Conservation (phyloP, 768 basidiomycete genomes). For the Coprinellus aureogranulatus region DNA sequence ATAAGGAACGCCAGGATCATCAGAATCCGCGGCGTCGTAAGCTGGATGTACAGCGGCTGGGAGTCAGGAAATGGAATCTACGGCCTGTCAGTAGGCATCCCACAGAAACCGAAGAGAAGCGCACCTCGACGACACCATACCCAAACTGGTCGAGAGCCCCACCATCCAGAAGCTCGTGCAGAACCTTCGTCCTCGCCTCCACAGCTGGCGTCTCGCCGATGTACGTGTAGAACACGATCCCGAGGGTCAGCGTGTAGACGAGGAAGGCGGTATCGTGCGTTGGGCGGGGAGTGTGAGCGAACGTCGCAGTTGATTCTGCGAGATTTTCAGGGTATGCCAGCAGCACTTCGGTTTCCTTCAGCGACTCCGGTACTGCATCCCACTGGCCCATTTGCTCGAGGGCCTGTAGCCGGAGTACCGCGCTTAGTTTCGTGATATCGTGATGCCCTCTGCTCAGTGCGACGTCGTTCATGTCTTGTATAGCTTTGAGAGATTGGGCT, state of each 20-base stretch:
- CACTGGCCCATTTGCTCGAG: slow-evolving; percentile 56
- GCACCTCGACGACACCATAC: slow-evolving; percentile 35
- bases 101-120: slow-evolving; percentile 14
- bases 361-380: slow-evolving; percentile 47
- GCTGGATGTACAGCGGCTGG: slow-evolving; percentile 51
- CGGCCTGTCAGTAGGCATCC: slow-evolving; percentile 1
- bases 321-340: slow-evolving; percentile 31
- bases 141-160: slow-evolving; percentile 43
- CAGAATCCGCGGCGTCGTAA: slow-evolving; percentile 66
- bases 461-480: slow-evolving; percentile 32
- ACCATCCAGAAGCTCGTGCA: slow-evolving; percentile 69
- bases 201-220: slow-evolving; percentile 47
- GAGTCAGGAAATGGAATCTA: slow-evolving; percentile 37
- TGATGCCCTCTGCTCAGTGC: slow-evolving; percentile 31
- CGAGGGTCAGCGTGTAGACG: slow-evolving; percentile 62
- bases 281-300: slow-evolving; percentile 10
- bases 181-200: slow-evolving; percentile 48
- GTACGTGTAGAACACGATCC: slow-evolving; percentile 62
- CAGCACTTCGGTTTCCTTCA: slow-evolving; percentile 47
- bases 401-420: slow-evolving; percentile 55
- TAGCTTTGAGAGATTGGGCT: slow-evolving; percentile 29
- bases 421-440: slow-evolving; percentile 47
- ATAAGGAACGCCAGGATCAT: slow-evolving; percentile 67
- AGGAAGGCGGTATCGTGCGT: slow-evolving; percentile 31
- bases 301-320: slow-evolving; percentile 4